Evolutionary conservation across 306 rosid species (phyloP), one percentile per base, ranked within the genome.

Genomic region (Crataegus laevigata): DNA sequence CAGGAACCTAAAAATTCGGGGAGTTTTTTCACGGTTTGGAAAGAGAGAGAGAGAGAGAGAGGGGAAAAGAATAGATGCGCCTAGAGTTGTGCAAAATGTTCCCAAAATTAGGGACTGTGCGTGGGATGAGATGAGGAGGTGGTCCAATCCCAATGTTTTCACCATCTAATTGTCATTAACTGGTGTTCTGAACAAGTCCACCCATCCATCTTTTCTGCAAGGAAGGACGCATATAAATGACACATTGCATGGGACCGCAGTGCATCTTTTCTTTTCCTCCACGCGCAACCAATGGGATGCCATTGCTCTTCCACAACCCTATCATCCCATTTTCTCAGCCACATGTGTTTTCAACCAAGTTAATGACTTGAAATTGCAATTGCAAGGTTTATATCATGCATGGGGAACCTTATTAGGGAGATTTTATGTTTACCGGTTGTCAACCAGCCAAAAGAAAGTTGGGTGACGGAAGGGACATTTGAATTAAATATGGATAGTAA

Each of bases 131-230:
- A 89, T 82, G 94, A 89, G 79, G 94, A 84, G 88, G 96, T 89
- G 98, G 98, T 93, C 98, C 98, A 50, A 50, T 55, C 61, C 61
- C 24, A 79, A 75, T 75, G 63, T 77, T 80, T 83, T 79, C 71
- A 17, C 85, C 85, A 68, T 90, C 83, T 84, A 93, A 88, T 89
- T 89, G 77, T 82, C 77, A 90, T 90, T 90, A 87, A 86, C 89
- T 74, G 79, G 62, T 76, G 77, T 86, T 68, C 84, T 89, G 83
- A 92, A 87, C 77, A 65, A 80, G 77, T 77, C 91, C 90, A 85
- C 89, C 90, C 85, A 82, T 85, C 55, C 60, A 68, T 50, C 59
- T 62, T 70, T 77, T 80, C 66, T 60, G 59, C 69, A 38, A 47
- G 18, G 54, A 50, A 47, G 21, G 54, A 21, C 72, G 77, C 54